Conservation (phyloP, 2,329 filamentous ascomycete species). For the Mycosphaerella arachidis region DNA sequence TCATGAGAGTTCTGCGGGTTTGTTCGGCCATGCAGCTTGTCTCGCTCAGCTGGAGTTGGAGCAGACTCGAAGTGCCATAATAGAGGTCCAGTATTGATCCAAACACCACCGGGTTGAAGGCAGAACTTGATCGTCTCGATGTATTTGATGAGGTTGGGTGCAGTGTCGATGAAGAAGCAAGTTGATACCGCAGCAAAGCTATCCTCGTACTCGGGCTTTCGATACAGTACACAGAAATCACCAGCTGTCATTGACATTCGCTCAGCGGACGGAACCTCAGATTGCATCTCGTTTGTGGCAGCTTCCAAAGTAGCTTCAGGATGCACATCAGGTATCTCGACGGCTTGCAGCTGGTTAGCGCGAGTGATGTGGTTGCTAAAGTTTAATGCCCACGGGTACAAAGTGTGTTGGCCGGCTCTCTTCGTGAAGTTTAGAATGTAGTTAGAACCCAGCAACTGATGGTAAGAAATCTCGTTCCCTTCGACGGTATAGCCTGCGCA, state of each 20-base stretch:
- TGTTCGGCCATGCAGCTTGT: slow-evolving; percentile 28
- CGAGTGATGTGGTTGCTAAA: slow-evolving; percentile 82
- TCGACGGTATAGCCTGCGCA: slow-evolving; percentile 68
- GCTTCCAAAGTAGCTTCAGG: slow-evolving; percentile 37
- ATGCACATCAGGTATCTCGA: slow-evolving; percentile 71
- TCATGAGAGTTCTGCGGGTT: not conserved
- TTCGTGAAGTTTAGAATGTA: slow-evolving; percentile 68
- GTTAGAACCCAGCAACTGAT: slow-evolving; percentile 82
- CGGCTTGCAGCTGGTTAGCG: slow-evolving; percentile 67
- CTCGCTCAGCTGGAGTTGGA: slow-evolving; percentile 48
- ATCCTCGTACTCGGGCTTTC: slow-evolving; percentile 55
- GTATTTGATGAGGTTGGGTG: slow-evolving; percentile 86
- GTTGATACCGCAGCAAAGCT: slow-evolving; percentile 78
- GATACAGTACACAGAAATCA: slow-evolving; percentile 87
- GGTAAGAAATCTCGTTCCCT: slow-evolving; percentile 93
- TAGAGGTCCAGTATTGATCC: slow-evolving; percentile 86
- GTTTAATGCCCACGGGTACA: slow-evolving; percentile 81
- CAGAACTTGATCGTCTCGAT: slow-evolving; percentile 77
- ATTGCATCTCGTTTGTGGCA: slow-evolving; percentile 16
- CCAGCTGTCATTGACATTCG: slow-evolving; percentile 89
- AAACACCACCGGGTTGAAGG: slow-evolving; percentile 69
- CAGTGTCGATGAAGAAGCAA: slow-evolving; percentile 96
- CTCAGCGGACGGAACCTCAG: slow-evolving; percentile 45
- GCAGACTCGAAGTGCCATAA: slow-evolving; percentile 93
- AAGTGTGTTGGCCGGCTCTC: slow-evolving; percentile 58